A percentile compares a stretch with the other conserved stretches of the same genome.
phyloP scores from a whole-genome alignment of 768 basidiomycete species.

The Nidularia pulvinata region DNA sequence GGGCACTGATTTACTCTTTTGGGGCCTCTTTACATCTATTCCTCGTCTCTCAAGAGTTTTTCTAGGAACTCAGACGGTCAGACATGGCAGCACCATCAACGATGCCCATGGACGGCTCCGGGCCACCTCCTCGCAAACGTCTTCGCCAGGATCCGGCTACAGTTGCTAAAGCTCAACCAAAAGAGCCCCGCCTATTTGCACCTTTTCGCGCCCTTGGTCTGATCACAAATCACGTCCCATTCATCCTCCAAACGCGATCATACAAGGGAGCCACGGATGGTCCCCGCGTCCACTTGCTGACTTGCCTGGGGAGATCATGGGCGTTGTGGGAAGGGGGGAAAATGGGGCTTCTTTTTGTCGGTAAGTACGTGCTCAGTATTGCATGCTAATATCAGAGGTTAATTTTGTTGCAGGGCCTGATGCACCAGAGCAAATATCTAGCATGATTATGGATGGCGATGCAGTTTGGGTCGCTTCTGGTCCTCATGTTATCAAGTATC shows the following conservation, averaged over 20 bases:
- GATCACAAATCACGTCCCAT: slow-evolving; percentile 89
- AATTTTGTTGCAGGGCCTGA: slow-evolving; percentile 68
- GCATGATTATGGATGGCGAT: slow-evolving; percentile 82
- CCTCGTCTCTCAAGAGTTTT: no score
- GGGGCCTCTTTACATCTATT: no score
- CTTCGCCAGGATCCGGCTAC: slow-evolving; percentile 32
- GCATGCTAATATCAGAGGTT: not conserved
- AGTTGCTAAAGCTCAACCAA: slow-evolving; percentile 12
- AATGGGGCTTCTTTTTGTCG: slow-evolving; percentile 92
- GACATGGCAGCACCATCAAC: not conserved
- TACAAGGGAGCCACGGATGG: slow-evolving; percentile 85
- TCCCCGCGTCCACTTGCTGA: slow-evolving; percentile 81
- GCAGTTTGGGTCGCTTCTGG: slow-evolving; percentile 84
- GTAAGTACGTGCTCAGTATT: slow-evolving; percentile 49
- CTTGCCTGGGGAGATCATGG: slow-evolving; percentile 89
- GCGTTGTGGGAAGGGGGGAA: slow-evolving; percentile 96
- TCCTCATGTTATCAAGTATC: slow-evolving; percentile 67
- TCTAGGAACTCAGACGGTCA: no score
- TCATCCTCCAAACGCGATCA: slow-evolving; percentile 83
- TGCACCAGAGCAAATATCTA: slow-evolving; percentile 67
- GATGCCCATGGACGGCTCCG: slow-evolving; percentile 12
- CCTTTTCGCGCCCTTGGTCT: slow-evolving; percentile 97
- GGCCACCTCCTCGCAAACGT: slow-evolving; percentile 51
- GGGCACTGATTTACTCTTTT: no score
- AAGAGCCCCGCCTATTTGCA: slow-evolving; percentile 68